Conservation (phyloP, 225 moss, liverwort and hornwort genomes). For the Antitrichia curtipendula region DNA sequence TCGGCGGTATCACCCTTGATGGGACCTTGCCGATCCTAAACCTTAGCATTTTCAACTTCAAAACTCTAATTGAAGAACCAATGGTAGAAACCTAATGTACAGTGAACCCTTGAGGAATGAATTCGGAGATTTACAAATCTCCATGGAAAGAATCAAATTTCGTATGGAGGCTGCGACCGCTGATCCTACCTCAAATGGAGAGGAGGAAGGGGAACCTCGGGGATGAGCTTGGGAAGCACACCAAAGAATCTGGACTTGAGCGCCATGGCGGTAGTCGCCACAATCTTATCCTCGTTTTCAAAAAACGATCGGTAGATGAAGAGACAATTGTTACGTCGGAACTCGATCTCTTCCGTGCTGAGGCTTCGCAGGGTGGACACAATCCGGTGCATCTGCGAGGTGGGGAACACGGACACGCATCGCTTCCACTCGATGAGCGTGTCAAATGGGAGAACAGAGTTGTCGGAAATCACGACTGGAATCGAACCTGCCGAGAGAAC, state of each 20-base stretch:
- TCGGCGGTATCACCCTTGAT: not conserved
- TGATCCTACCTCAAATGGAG: conserved; percentile 3
- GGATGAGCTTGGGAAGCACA: conserved; percentile 33
- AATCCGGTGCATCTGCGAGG: conserved; percentile 21
- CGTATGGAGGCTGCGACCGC: not conserved
- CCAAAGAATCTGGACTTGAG: conserved; percentile 37
- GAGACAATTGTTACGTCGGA: conserved; percentile 15
- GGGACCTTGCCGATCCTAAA: not conserved
- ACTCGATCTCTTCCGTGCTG: conserved; percentile 7
- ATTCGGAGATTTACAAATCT: not conserved
- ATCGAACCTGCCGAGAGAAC: conserved; percentile 38
- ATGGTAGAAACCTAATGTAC: not conserved
- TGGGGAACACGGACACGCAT: conserved; percentile 24
- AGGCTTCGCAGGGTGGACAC: conserved; percentile 19
- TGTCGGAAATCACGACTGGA: conserved; percentile 30
- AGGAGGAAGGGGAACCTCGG: conserved; percentile 21
- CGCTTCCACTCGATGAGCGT: conserved; percentile 35
- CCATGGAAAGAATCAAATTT: not conserved
- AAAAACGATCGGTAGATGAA: conserved; percentile 24
- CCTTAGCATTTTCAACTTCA: not conserved
- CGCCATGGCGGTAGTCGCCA: conserved; percentile 20
- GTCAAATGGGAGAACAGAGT: conserved; percentile 23
- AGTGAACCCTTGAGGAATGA: not conserved
- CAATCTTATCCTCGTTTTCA: conserved; percentile 24
- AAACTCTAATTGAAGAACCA: not conserved